phyloP scores from a whole-genome alignment of 2,329 filamentous ascomycete species.

The Neocucurbitaria cava region DNA sequence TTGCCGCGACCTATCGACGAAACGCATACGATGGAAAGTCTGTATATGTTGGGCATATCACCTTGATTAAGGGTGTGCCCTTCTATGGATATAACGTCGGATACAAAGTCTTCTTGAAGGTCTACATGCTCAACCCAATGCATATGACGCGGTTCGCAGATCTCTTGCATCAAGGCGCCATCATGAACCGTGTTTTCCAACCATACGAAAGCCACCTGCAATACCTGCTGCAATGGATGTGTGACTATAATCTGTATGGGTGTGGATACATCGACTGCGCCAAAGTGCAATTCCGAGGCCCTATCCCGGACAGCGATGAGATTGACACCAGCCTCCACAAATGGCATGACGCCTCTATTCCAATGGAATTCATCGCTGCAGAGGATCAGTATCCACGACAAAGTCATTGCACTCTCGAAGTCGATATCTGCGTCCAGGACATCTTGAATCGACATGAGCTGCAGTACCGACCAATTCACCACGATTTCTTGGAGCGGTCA shows the following conservation, averaged over 20 bases:
- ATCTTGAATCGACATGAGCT: conserved; percentile 84
- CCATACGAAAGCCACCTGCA: conserved; percentile 94
- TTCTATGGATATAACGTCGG: conserved; percentile 97
- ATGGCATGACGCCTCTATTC: conserved; percentile 82
- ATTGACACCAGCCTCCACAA: conserved; percentile 68
- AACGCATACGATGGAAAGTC: conserved; percentile 73
- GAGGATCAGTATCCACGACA: conserved; percentile 72
- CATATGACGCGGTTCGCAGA: conserved; percentile 89
- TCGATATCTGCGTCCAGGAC: conserved; percentile 87
- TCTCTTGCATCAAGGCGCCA: conserved; percentile 83
- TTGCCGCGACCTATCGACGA: conserved; percentile 83
- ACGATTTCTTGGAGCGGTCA: conserved; percentile 80
- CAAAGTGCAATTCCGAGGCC: conserved; percentile 75
- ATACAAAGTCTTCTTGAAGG: conserved; percentile 88
- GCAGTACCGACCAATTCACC: conserved; percentile 78
- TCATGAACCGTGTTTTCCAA: conserved; percentile 84
- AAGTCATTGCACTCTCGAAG: conserved; percentile 88
- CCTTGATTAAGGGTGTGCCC: conserved; percentile 87
- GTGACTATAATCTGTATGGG: conserved; percentile 95
- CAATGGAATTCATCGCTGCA: conserved; percentile 64
- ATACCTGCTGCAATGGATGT: conserved; percentile 96
- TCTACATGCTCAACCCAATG: conserved; percentile 88
- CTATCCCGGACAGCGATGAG: conserved; percentile 74
- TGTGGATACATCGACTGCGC: conserved; percentile 82
- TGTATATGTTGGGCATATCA: conserved; percentile 86